Base-by-base conservation (phyloP, 176 grass and related monocot species). In the Zizania latifolia region DNA sequence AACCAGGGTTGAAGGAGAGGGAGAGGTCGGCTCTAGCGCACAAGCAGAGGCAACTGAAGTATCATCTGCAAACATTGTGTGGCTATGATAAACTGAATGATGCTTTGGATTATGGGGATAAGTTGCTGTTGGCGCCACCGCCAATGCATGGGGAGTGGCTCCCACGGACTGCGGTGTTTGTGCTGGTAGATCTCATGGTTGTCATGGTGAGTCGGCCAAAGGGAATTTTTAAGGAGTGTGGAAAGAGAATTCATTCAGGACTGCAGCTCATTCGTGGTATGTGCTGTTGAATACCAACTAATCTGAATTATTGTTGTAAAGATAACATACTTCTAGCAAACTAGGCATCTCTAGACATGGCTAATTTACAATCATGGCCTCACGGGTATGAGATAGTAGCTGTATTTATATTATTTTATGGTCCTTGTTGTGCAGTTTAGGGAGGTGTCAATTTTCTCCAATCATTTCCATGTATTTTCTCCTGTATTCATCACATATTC, bases 91-190 rank as follows among this genome's bases (percentile, higher is more conserved):
- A 78, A 12, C 30, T 85, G 62, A 79, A 69, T 26, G 75, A 91
- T 67, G 86, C 86, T 26, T 70, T 89, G 81, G 94, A 94, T 73
- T 86, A 86, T 46, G 94, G 87, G 61, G 94, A 94, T 76, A 94
- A 98, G 75, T 64, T 98, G 70, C 75, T 93, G 41, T 83, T 98
- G 71, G 94, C 94, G 12, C 91, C 94, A 78, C 90, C 84, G 1
- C 94, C 89, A 2, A 83, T 98, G 86, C 88, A 98, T 69, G 94
- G 94, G 75, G 94, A 98, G 76, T 98, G 94, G 94, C 89, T 98
- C 14, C 94, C 94, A 4, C 83, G 94, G 62, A 78, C 80, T 48
- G 90, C 94, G 0, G 88, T 98, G 37, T 92, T 87, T 92, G 84
- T 87, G 32, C 71, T 97, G 15, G 91, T 97, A 30, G 94, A 97